phyloP scores from a whole-genome alignment of 2,329 filamentous ascomycete genomes.

The Albophoma yamanashiensis region DNA sequence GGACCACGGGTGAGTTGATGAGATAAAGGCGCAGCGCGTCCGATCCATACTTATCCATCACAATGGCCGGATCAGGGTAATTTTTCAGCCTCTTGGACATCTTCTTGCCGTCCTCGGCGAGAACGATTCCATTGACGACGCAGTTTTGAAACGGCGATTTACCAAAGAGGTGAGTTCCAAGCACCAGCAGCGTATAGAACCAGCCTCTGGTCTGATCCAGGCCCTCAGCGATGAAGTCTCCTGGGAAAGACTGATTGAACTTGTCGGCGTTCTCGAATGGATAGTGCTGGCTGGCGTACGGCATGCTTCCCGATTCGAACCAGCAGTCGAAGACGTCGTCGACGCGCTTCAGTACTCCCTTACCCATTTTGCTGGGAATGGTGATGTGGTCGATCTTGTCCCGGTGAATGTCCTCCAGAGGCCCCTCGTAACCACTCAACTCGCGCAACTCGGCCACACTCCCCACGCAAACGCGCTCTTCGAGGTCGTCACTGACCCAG shows the following conservation, averaged over 20 bases:
- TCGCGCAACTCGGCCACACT: slow-evolving; percentile 76
- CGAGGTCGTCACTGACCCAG: slow-evolving; percentile 83
- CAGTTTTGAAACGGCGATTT: slow-evolving; percentile 86
- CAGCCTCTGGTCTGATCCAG: slow-evolving; percentile 90
- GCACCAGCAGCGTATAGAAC: slow-evolving; percentile 88
- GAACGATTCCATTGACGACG: slow-evolving; percentile 90
- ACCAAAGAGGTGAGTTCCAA: slow-evolving; percentile 81
- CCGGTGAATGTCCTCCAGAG: slow-evolving; percentile 77
- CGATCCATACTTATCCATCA: slow-evolving; percentile 83
- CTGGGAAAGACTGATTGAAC: slow-evolving; percentile 74
- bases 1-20: slow-evolving; percentile 92
- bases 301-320: slow-evolving; percentile 96
- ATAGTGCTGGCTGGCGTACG: slow-evolving; percentile 83
- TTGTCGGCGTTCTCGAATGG: slow-evolving; percentile 81
- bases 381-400: slow-evolving; percentile 92
- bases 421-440: slow-evolving; percentile 75
- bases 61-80: slow-evolving; percentile 75
- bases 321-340: slow-evolving; percentile 94
- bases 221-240: slow-evolving; percentile 90
- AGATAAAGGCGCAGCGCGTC: slow-evolving; percentile 91
- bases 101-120: slow-evolving; percentile 94
- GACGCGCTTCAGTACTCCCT: slow-evolving; percentile 68
- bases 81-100: slow-evolving; percentile 98
- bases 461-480: slow-evolving; percentile 78
- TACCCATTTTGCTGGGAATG: slow-evolving; percentile 82